Evolutionary conservation across 176 grass and related monocot species (phyloP).

Genomic region (Bromus sterilis): DNA sequence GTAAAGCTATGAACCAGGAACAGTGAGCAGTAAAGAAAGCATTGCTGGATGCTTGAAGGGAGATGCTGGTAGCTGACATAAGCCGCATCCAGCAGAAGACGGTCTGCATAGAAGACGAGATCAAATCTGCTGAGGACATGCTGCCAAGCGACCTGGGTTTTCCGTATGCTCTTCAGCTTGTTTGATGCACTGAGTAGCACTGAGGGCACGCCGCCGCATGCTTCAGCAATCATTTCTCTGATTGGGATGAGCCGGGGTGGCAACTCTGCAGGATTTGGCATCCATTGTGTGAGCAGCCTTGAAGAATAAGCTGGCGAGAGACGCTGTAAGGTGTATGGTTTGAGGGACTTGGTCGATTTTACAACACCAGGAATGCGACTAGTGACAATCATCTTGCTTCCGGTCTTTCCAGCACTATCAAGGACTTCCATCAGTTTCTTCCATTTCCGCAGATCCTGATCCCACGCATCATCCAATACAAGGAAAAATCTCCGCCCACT

Average conservation of each 20-base stretch:
- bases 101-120: not conserved
- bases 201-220: not conserved
- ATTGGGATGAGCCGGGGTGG: constrained; percentile 4
- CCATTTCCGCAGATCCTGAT: not conserved
- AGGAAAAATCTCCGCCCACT: not conserved
- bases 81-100: not conserved
- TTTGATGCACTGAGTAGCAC: not conserved
- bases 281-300: not conserved
- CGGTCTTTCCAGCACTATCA: not conserved
- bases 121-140: not conserved
- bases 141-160: not conserved
- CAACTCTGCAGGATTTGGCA: not conserved
- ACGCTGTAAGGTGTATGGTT: not conserved
- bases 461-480: not conserved
- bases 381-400: constrained; percentile 13
- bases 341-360: not conserved
- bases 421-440: not conserved
- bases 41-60: not conserved
- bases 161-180: constrained; percentile 1
- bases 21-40: constrained; percentile 9
- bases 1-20: constrained; percentile 4
- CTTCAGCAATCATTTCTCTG: not conserved
- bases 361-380: not conserved
- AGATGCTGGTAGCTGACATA: not conserved
- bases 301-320: not conserved